Evolutionary conservation across 768 basidiomycete genomes (phyloP), one percentile per base, ranked within the genome.

Genomic region (Plicaturopsis crispa): DNA sequence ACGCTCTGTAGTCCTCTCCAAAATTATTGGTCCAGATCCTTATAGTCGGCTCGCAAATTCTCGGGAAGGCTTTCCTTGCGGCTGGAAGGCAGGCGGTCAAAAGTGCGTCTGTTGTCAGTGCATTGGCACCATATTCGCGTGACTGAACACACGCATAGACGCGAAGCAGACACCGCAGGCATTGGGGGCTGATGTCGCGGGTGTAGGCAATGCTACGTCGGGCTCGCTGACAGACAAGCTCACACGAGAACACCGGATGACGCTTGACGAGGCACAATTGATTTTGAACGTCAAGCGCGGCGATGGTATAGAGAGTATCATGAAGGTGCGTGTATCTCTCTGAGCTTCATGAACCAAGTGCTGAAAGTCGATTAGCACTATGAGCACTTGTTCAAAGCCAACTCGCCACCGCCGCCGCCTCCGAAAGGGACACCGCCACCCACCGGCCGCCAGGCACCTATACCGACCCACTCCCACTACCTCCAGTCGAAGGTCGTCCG

Each of bases 401-500:
- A 99, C 57, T 70, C 81, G 17, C 82, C 83, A 8, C 69, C 75
- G n/a, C 67, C 78, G 31, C 57, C 71, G 33, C 66, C 76, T 11
- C 51, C 57, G 24, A 56, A 56, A 34, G 40, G 49, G 5, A 66
- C 69, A 42, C 62, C 49, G 39, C 69, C 70, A 48, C 62, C 60
- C 24, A 42, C 69, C 28, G 64, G 71, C 24, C 74, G 67, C 54
- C 62, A 60, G 17, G 54, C 61, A 4, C 48, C 61, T 17, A 64
- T 59, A 19, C 69, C 69, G 16, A 50, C 62, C 24, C 70, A 90
- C 55, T 92, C 90, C 24, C 88, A 92, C 60, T 98, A 98, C 61
- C 70, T 98, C 10, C 93, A 94, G 56, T 93, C 90, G 22, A 99
- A 99, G 63, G 89, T 99, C n/a, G 77, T 89, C 32, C 79, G 96